Base-by-base conservation (phyloP, 805 yeast species). In the Saccharomycopsis selenospora region DNA sequence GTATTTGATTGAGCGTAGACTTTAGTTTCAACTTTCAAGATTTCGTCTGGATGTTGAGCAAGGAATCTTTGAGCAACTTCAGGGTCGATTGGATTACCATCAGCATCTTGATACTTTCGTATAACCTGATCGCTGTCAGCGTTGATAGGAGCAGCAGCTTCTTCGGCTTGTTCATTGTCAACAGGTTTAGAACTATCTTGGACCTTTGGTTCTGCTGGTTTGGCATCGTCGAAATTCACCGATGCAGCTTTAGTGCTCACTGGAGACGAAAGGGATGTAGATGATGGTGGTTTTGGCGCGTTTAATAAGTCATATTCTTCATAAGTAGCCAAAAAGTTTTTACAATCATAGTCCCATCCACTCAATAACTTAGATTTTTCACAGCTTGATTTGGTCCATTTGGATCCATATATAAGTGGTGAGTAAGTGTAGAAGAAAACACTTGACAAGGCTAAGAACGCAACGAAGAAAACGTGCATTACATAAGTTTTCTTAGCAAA, bases 311-410 rank as follows among this genome's bases (percentile, higher is more conserved):
- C 18, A 13, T 27, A 27, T 17, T 17, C 24, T 10, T n/a, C 22
- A 23, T 27, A 42, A 27, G 33, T 14, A 5, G 7, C 29, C 29
- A 28, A 59, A 61, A 76, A 88, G 11, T 71, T 57, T 52, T 68
- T 70, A 69, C 99, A 93, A 60, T 82, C 84, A 62, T 80, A 93
- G 72, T 93, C 99, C 99, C 98, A 93, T 36, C 77, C 71, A 2
- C 69, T 53, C 27, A 85, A 55, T 57, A 78, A 64, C 66, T 79
- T 78, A 41, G 90, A 70, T 40, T 72, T 67, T 50, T 70, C 67
- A 67, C 99, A 93, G 51, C 73, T 20, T 25, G 61, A 64, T 58
- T 73, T 73, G 42, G 95, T 84, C 97, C 98, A 91, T 47, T 77
- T 76, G 10, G 76, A 61, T 42, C 85, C 99, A 61, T 86, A 85